Evolutionary conservation across 371 early-diverging fungal species (phyloP).

Genomic region (Mucor ambiguus): DNA sequence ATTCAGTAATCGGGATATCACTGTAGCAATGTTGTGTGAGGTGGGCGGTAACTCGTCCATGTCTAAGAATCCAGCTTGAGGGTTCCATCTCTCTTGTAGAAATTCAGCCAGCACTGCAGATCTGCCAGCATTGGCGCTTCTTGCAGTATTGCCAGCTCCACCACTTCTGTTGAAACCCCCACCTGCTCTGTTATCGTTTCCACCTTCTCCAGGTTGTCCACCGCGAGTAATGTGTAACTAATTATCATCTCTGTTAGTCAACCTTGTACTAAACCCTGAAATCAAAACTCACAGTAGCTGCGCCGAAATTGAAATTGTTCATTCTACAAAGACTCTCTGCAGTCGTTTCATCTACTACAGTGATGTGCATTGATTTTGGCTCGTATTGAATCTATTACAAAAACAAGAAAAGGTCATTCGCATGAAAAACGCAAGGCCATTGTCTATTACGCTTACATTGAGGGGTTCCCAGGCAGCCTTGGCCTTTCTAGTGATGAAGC

Average conservation of each 20-base stretch:
- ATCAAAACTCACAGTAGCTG: slow-evolving; percentile 13
- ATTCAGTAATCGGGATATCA: slow-evolving; percentile 47
- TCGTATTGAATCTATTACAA: slow-evolving; percentile 18
- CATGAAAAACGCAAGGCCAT: not conserved
- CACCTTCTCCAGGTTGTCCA: not conserved
- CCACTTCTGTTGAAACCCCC: not conserved
- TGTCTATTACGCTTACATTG: slow-evolving; percentile 24
- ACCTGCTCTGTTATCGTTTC: not conserved
- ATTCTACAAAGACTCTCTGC: slow-evolving; percentile 32
- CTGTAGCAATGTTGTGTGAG: slow-evolving; percentile 37
- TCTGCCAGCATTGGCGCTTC: not conserved
- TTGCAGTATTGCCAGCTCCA: not conserved
- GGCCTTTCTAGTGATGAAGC: slow-evolving; percentile 41
- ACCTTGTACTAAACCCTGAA: not conserved
- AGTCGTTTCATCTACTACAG: slow-evolving; percentile 21
- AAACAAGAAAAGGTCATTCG: not conserved
- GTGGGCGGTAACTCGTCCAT: slow-evolving; percentile 51
- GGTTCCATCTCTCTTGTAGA: slow-evolving; percentile 52
- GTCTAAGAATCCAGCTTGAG: slow-evolving; percentile 48
- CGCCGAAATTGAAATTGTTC: slow-evolving; percentile 32
- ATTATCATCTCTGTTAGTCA: not conserved
- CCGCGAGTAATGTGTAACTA: slow-evolving; percentile 7
- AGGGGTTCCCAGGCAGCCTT: slow-evolving; percentile 41
- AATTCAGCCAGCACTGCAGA: slow-evolving; percentile 36
- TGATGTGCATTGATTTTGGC: slow-evolving; percentile 24